Evolutionary conservation across 805 yeast genomes (phyloP).

Genomic region (Saturnispora kantuleensis): DNA sequence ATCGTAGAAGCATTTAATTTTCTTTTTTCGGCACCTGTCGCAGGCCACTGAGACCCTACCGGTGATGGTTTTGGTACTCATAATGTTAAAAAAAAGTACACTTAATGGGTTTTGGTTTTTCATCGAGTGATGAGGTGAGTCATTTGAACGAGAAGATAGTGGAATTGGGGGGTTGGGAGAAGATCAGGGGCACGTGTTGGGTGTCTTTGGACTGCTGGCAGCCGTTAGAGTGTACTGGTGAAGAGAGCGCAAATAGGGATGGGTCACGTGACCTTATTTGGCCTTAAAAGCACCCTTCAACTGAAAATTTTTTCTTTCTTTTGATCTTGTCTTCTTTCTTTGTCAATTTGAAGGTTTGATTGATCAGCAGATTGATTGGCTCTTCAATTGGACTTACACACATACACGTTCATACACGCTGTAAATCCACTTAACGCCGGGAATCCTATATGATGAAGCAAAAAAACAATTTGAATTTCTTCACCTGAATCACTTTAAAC

Average conservation of each 20-base stretch:
- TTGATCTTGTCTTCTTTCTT: neutral
- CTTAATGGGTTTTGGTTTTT: slow-evolving; percentile 41
- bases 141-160: too few species aligned
- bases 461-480: slow-evolving; percentile 5
- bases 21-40: slow-evolving; percentile 77
- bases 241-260: too few species aligned
- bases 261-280: too few species aligned
- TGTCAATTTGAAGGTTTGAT: neutral
- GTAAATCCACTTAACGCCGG: too few species aligned
- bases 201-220: too few species aligned
- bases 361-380: neutral
- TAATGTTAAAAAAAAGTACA: too few species aligned
- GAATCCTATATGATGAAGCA: slow-evolving; percentile 3
- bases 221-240: too few species aligned
- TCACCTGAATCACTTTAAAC: slow-evolving; percentile 4
- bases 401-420: neutral
- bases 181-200: too few species aligned
- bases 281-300: too few species aligned
- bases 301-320: neutral
- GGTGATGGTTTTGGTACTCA: slow-evolving; percentile 15
- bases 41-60: slow-evolving; percentile 85
- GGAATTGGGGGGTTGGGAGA: too few species aligned
- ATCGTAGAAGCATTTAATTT: slow-evolving; percentile 48
- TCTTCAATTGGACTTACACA: neutral
- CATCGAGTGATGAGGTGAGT: neutral